phyloP scores from a whole-genome alignment of 495 filamentous ascomycete genomes.

The Aspergillus bridgeri region DNA sequence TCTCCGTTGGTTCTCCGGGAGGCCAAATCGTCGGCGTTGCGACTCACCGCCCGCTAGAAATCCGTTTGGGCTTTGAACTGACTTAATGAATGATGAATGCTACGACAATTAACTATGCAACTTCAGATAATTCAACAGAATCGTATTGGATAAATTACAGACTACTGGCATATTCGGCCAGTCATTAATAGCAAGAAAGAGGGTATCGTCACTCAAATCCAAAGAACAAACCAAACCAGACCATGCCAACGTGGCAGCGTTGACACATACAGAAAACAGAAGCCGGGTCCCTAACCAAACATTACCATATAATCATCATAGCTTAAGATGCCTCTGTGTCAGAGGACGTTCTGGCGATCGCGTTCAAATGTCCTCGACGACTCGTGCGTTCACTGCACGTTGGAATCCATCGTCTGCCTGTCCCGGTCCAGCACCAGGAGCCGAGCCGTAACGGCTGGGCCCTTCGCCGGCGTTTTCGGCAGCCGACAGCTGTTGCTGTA shows the following conservation, averaged over 20 bases:
- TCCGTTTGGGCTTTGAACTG: too few species aligned
- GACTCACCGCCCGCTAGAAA: not conserved
- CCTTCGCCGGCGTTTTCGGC: slow-evolving; percentile 59
- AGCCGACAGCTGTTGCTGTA: slow-evolving; percentile 45
- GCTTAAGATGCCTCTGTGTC: not conserved
- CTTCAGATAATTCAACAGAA: not conserved
- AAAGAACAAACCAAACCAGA: slow-evolving; percentile 12
- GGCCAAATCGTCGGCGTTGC: not conserved
- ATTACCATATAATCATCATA: slow-evolving; percentile 17
- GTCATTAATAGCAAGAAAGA: not conserved
- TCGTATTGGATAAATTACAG: not conserved
- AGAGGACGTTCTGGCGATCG: not conserved
- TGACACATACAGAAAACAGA: slow-evolving; percentile 6
- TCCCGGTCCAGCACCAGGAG: slow-evolving; percentile 6
- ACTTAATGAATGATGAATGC: too few species aligned
- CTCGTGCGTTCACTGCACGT: slow-evolving; percentile 75
- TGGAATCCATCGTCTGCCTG: slow-evolving; percentile 62
- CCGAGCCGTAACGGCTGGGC: slow-evolving; percentile 49
- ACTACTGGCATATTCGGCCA: not conserved
- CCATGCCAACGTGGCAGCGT: not conserved
- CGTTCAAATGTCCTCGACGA: slow-evolving; percentile 80
- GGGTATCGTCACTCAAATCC: slow-evolving; percentile 3
- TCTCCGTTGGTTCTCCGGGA: not conserved
- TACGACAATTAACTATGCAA: too few species aligned
- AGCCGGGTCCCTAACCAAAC: not conserved